Percentiles rank a stretch among this genome's conserved stretches.
phyloP scores from a whole-genome alignment of 2,329 filamentous ascomycete genomes.

The Fusarium austroafricanum region DNA sequence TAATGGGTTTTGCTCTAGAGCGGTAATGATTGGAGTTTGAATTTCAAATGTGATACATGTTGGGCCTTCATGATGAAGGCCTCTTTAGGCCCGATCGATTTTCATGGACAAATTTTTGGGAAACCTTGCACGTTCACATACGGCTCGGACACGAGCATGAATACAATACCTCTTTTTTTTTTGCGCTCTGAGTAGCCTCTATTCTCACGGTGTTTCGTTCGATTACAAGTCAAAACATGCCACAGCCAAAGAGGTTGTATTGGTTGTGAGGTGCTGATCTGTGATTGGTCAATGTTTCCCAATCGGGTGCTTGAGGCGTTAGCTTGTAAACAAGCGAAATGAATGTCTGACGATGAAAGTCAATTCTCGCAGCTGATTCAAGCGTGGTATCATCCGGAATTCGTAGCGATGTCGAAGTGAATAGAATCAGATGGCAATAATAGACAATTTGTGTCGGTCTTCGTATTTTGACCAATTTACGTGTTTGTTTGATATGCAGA shows the following conservation, averaged over 20 bases:
- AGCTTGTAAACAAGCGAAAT: constrained; percentile 28
- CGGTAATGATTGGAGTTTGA: constrained; percentile 44
- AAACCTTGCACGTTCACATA: constrained; percentile 44
- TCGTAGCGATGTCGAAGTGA: background rate
- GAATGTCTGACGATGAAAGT: constrained; percentile 6
- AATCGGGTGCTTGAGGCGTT: constrained; percentile 21
- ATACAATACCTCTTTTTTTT: constrained; percentile 46
- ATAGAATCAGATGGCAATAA: background rate
- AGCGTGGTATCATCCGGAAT: background rate
- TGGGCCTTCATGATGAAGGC: constrained; percentile 34
- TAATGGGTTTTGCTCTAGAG: constrained; percentile 40
- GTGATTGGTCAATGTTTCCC: constrained; percentile 27
- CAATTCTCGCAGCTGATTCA: constrained; percentile 2
- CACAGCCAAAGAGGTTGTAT: constrained; percentile 9
- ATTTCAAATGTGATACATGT: constrained; percentile 35
- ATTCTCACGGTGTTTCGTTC: background rate
- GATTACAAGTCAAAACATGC: background rate
- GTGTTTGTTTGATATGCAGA: background rate
- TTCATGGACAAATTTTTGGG: constrained; percentile 47
- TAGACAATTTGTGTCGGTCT: background rate
- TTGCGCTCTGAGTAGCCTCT: constrained; percentile 27
- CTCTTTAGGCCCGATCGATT: constrained; percentile 24
- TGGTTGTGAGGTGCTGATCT: background rate
- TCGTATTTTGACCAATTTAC: too few species aligned
- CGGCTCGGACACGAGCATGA: constrained; percentile 40